These are phyloP conservation scores for Scheffersomyces lignicola DNA, from an alignment of 1,139 yeast genomes.

Conservation along the genomic window DNA sequence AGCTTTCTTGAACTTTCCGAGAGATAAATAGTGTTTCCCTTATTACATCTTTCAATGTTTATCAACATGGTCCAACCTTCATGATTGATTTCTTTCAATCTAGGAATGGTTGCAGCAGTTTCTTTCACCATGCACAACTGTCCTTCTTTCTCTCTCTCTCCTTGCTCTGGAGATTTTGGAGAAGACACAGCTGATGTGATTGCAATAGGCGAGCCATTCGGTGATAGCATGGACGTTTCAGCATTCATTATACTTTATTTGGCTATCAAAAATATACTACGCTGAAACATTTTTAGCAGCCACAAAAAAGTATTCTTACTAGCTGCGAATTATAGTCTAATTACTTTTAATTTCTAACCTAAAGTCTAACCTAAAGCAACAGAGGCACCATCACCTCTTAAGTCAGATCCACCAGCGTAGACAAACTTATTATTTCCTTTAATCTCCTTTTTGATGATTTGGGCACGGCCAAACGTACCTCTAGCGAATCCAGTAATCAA, in stretches of 20 bases:
- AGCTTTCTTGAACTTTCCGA: not conserved
- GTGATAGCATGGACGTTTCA: no score
- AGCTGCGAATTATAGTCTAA: not conserved
- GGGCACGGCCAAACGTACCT: slow-evolving; percentile 67
- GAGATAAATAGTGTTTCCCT: not conserved
- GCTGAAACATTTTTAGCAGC: no score
- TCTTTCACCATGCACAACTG: no score
- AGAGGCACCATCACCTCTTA: slow-evolving; percentile 81
- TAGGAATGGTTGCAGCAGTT: no score
- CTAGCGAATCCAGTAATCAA: slow-evolving; percentile 49
- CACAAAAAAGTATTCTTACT: not conserved
- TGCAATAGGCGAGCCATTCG: no score
- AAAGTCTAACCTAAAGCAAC: slow-evolving; percentile 38
- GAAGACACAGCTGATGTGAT: no score
- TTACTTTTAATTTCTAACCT: no score
- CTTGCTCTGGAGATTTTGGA: no score
- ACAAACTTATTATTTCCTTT: slow-evolving; percentile 38
- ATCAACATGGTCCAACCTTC: not conserved
- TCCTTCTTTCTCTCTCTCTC: no score
- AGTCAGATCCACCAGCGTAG: slow-evolving; percentile 74
- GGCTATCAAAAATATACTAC: no score
- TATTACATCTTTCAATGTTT: not conserved
- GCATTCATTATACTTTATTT: no score
- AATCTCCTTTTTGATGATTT: slow-evolving; percentile 56
- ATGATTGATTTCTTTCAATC: no score